Base-by-base conservation (phyloP, 2,329 filamentous ascomycete genomes). In the Diplodia corticola region DNA sequence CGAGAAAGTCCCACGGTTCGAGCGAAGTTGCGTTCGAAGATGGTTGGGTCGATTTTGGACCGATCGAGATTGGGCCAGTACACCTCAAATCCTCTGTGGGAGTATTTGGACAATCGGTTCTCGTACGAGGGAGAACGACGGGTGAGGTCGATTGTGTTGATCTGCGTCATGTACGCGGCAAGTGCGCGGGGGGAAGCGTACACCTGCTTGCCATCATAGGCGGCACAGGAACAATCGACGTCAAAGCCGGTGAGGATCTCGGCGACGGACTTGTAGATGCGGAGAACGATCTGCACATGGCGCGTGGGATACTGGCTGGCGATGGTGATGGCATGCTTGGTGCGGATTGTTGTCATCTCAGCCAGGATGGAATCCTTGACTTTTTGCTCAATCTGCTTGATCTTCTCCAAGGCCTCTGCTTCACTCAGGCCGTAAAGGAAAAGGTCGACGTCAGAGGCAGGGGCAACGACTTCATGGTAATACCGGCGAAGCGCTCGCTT, bases 201-300 rank as follows among this genome's bases (percentile, higher is more conserved):
- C 20, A 96, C 91, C 72, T 95, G 90, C 22, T 85, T 84, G 40
- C 92, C 92, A 75, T 95, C 88, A 71, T 91, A 96, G 3, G 91
- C 91, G 26, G 88, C 90, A 68, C 91, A 91, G 0, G 91, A 90
- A 74, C 90, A 93, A 74, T 95, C 92, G 57, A 96, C 92, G 71
- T 96, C 92, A 71, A 96, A 96, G 0, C 92, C 92, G 3, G 92
- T 92, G 26, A 96, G 83, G 40, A 96, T 93, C 75, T 96, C 91
- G 0, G 91, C 89, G 53, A 96, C 80, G 0, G 89, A 93, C 73
- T 92, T 91, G 81, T 96, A 96, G 44, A 95, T 87, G 40, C 92
- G 89, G 33, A 96, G 83, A 24, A 96, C 92, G 71, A 96, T 92
- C 82, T 94, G 91, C 3, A 96, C 85, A 74, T 96, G 92, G 2